phyloP scores from a whole-genome alignment of 371 early-diverging fungal genomes.

The Rhizomucor pusillus region DNA sequence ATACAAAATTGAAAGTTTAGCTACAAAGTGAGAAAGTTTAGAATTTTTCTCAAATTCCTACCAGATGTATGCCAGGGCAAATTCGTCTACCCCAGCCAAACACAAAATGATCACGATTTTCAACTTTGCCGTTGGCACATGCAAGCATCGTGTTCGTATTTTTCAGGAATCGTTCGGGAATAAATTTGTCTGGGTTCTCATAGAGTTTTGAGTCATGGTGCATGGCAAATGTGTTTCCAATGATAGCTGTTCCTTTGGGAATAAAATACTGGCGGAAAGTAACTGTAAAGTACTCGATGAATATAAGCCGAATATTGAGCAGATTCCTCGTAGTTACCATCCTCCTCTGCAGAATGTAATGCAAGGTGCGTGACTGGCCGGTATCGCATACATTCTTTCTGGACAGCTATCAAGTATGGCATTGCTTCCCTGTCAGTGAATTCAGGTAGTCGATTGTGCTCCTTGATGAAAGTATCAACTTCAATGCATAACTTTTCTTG shows the following conservation, averaged over 20 bases:
- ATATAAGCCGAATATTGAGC: not conserved
- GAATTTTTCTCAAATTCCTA: not conserved
- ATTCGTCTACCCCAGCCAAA: slow-evolving; percentile 18
- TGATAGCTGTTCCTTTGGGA: slow-evolving; percentile 9
- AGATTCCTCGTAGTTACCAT: slow-evolving; percentile 10
- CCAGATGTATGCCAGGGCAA: slow-evolving; percentile 16
- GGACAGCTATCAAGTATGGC: slow-evolving; percentile 14
- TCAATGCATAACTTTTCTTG: slow-evolving; percentile 14
- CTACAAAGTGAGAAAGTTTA: not conserved
- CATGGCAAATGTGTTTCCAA: slow-evolving; percentile 12
- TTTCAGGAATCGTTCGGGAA: slow-evolving; percentile 15
- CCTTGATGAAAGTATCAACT: slow-evolving; percentile 11
- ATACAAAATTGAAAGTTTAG: not conserved
- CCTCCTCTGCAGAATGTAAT: slow-evolving; percentile 12
- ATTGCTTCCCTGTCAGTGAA: slow-evolving; percentile 11
- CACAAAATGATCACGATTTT: slow-evolving; percentile 9
- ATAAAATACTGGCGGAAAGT: slow-evolving; percentile 11
- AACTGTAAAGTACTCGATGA: slow-evolving; percentile 3
- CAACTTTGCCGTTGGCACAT: slow-evolving; percentile 8
- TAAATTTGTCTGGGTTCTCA: slow-evolving; percentile 9
- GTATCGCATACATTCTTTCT: slow-evolving; percentile 19
- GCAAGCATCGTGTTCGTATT: slow-evolving; percentile 8
- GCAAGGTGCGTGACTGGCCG: slow-evolving; percentile 9
- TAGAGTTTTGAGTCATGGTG: slow-evolving; percentile 9
- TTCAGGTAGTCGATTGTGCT: slow-evolving; percentile 11